phyloP scores from a whole-genome alignment of 345 rosid species.

The Sapria himalayana region DNA sequence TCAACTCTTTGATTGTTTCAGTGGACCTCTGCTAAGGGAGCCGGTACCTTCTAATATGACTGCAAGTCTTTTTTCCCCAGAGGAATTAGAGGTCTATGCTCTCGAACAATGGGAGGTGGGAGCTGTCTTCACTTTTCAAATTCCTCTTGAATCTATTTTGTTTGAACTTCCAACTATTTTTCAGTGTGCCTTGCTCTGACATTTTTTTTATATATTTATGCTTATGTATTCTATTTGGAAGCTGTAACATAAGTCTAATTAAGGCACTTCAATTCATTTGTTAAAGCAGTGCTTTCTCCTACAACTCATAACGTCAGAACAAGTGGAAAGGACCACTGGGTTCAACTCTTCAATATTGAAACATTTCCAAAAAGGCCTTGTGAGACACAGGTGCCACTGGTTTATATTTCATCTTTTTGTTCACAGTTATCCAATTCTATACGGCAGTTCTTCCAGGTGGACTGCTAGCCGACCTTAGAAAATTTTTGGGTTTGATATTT shows the following conservation, averaged over 20 bases:
- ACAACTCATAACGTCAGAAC: constrained; percentile 69
- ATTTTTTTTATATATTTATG: constrained; percentile 4
- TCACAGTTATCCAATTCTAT: too few relatives aligned
- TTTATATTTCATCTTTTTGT: constrained; percentile 1
- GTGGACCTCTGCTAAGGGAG: constrained; percentile 83
- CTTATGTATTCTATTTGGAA: constrained; percentile 13
- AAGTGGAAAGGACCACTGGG: constrained; percentile 42
- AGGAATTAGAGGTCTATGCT: constrained; percentile 68
- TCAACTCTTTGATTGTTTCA: constrained; percentile 19
- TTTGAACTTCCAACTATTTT: too few relatives aligned
- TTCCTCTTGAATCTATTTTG: too few relatives aligned
- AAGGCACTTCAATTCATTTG: too few relatives aligned
- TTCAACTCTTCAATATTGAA: constrained; percentile 85
- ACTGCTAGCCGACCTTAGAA: too few relatives aligned
- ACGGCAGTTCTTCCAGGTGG: too few relatives aligned
- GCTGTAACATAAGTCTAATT: too few relatives aligned
- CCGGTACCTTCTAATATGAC: constrained; percentile 43
- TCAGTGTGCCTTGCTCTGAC: too few relatives aligned
- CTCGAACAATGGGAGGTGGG: constrained; percentile 89
- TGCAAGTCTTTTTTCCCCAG: constrained; percentile 44
- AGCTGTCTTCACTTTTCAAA: too few relatives aligned
- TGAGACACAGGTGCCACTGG: constrained; percentile 37
- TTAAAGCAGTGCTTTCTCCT: constrained; percentile 65
- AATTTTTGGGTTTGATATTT: too few relatives aligned
- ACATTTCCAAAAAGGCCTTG: constrained; percentile 75